A percentile compares a stretch with the other conserved stretches of the same genome.
phyloP scores from a whole-genome alignment of 768 basidiomycete genomes.

The Kwoniella botswanensis region DNA sequence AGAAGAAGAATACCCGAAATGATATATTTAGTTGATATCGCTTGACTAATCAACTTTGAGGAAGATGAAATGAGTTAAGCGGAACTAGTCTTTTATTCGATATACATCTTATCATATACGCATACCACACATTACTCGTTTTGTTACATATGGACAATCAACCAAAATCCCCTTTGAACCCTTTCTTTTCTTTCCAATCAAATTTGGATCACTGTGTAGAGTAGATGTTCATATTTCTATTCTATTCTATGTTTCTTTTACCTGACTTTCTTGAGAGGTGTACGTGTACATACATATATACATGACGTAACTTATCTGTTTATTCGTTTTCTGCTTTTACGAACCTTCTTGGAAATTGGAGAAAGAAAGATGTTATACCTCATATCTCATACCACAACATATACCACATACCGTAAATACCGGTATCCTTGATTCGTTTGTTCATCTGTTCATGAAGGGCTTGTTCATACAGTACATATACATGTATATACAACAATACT shows the following conservation, averaged over 20 bases:
- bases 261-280: slow-evolving; percentile 3
- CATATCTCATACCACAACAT: too few species aligned
- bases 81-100: not conserved
- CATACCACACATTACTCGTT: not conserved
- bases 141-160: slow-evolving; percentile 13
- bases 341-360: too few species aligned
- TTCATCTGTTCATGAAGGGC: too few species aligned
- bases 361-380: too few species aligned
- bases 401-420: too few species aligned
- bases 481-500: too few species aligned
- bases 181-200: not conserved
- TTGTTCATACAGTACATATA: too few species aligned
- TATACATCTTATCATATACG: not conserved
- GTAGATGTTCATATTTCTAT: not conserved
- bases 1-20: too few species aligned
- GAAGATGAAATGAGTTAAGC: not conserved
- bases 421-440: too few species aligned
- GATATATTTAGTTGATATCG: too few species aligned
- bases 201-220: not conserved
- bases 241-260: not conserved
- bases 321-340: too few species aligned
- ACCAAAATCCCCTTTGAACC: not conserved
- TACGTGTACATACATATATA: slow-evolving; percentile 1
- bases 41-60: too few species aligned
- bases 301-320: not conserved